Base-by-base conservation (phyloP, 2,329 filamentous ascomycete species). In the Colletotrichum coccodes region DNA sequence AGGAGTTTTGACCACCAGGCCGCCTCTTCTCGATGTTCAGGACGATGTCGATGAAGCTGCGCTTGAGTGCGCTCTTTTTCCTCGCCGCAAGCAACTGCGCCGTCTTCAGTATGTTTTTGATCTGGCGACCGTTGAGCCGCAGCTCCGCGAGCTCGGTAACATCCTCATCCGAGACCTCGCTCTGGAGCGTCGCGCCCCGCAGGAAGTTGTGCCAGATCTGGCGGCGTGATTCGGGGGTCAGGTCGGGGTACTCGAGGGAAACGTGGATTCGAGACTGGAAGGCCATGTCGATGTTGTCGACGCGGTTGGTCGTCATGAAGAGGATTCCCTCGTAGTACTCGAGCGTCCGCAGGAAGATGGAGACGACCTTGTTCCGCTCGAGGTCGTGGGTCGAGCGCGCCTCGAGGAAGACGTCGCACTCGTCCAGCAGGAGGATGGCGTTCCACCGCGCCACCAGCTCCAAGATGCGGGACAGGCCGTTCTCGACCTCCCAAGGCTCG, bases 381-480 rank as follows among this genome's bases (percentile, higher is more conserved):
- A 80, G 75, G 44, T 79, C 73, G 71, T 80, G 70, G n/a, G 79
- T 60, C 68, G 72, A 65, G 57, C 79, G 74, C 70, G 81, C 71
- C 76, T 80, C 72, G n/a, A 84, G 78, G 72, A 84, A 84, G n/a
- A 83, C 79, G 21, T 84, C 82, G 1, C 79, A 79, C 56, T 83
- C 79, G 7, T 80, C 80, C 2, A 82, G 71, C 2, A 83, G 73
- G 1, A 84, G 69, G 0, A 84, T 78, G 18, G 78, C 80, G 52
- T 81, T 77, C 83, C 82, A 84, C 4, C 26, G 68, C 5, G 92
- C 89, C 1, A 92, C 91, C 70, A 95, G 90, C 75, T 93, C 90
- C 70, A 95, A 72, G 60, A 79, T 77, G 0, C 66, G 70, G 0
- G 62, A 30, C 0, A 94, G 84, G 72, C 90, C 89, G 12, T 81